Conservation (phyloP, 305 asterid species). For the Coffea humblotiana region DNA sequence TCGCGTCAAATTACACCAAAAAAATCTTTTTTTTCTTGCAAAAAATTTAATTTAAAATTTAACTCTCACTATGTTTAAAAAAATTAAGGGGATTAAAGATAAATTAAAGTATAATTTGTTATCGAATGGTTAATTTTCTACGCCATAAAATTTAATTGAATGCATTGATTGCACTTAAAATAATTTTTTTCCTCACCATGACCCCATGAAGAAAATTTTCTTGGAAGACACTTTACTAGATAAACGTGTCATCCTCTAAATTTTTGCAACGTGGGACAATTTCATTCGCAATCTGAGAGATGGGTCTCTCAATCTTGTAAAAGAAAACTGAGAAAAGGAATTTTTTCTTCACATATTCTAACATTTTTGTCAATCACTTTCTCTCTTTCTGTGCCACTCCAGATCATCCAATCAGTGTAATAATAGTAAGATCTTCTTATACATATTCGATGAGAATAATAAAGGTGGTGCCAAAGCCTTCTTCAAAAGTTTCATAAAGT, state of each 20-base stretch:
- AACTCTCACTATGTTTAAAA: neutral
- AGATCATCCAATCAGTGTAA: conserved; percentile 25
- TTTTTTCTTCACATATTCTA: conserved; percentile 21
- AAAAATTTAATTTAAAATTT: neutral
- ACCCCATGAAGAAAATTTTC: neutral
- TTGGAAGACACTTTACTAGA: too few relatives aligned
- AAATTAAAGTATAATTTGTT: neutral
- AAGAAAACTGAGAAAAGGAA: neutral
- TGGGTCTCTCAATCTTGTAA: conserved; percentile 4
- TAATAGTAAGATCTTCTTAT: conserved; percentile 15
- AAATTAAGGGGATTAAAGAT: neutral
- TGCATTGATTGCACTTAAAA: neutral
- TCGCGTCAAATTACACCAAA: neutral
- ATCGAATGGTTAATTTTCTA: neutral
- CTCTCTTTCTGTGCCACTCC: conserved; percentile 15
- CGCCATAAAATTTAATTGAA: neutral
- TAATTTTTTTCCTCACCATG: neutral
- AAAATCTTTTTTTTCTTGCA: neutral
- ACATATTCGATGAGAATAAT: conserved; percentile 17
- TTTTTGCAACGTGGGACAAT: conserved; percentile 9
- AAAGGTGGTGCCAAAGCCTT: conserved; percentile 20
- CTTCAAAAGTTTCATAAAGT: conserved; percentile 15
- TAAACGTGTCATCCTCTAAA: conserved; percentile 12
- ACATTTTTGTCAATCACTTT: conserved; percentile 12
- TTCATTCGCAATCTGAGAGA: conserved; percentile 20